Evolutionary conservation across 108 stramenopile species (phyloP), one percentile per base, ranked within the genome.

Genomic region (Ochromonas danica): DNA sequence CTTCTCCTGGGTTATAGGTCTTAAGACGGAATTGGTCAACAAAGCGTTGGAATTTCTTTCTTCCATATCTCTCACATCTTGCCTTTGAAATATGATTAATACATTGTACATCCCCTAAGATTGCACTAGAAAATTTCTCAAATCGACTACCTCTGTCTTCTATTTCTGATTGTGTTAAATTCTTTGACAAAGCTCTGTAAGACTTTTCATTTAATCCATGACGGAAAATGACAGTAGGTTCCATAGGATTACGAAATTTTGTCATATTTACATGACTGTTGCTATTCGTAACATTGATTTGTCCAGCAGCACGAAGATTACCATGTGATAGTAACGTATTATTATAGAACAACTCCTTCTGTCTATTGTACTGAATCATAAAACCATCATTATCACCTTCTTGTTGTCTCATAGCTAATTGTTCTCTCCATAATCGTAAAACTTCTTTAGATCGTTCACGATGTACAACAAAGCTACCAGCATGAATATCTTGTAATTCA

Each of bases 61-160:
- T 3, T 31, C 63, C 63, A 36, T 67, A 67, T 6, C 17, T 6
- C 31, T 28, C 31, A 67, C 63, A 67, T 36, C 63, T 28, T 28
- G 63, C 63, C 31, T 67, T 67, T 28, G 63, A 36, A 10, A 67
- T 67, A 36, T 67, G 63, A 14, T 22, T 6, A 3, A 67, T 67
- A 36, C 63, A 67, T 35, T 14, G 14, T 51, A 51, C 22, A 51
- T 14, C 22, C 6, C 6, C 45, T 14, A 14, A 51, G 14, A 51
- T 51, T 22, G 22, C 22, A 14, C 22, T 51, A 51, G 6, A 22
- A 51, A 14, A 51, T 51, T 51, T 14, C 6, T 51, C 6, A 51
- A 14, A 51, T 51, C 6, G 22, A 51, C 6, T 51, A 51, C 45
- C 6, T 14, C 6, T 14, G 22, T 14, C 22, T 22, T 6, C 6